Base-by-base conservation (phyloP, 2,329 filamentous ascomycete genomes). In the Lanzia echinophila region DNA sequence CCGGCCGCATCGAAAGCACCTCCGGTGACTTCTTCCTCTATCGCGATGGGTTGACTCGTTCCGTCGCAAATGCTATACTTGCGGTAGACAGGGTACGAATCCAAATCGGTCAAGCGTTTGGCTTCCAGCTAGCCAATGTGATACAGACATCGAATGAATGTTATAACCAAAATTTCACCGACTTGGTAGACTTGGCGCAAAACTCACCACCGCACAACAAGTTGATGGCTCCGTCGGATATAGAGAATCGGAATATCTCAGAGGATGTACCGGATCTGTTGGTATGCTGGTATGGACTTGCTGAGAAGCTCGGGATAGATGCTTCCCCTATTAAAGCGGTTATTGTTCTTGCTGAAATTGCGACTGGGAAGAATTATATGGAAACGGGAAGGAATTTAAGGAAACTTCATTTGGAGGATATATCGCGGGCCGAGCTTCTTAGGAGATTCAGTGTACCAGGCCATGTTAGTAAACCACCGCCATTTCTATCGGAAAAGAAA, bases 221-320 rank as follows among this genome's bases (percentile, higher is more conserved):
- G n/a, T 6, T 50, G 3, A 10, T 17, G 15, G 47, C 47, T 8
- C 57, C 57, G 2, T 3, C 19, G 0, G 31, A 32, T 19, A 50
- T 59, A 1, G 41, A 50, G 2, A 52, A 57, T 57, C 41, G 57
- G 19, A 57, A 57, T 24, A 45, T 59, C 12, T 33, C 51, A 3
- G 57, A 59, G 32, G 57, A 59, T 48, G 57, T 59, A 7, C 57
- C 57, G 15, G 52, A 59, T 43, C 33, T 59, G 36, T 39, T 59
- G 33, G 57, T 59, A 11, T 44, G 48, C 17, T 59, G 57, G 57
- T 34, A 34, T 46, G 55, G 49, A 0, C 31, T 59, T 20, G 57
- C 57, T 3, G 22, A 49, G 8, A 55, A 38, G n/a, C 17, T 58
- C 10, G 56, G 53, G 6, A 33, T 58, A 11, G 54, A 56, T 15